Conservation (phyloP, 495 filamentous ascomycete species). For the Penicillium taxi region DNA sequence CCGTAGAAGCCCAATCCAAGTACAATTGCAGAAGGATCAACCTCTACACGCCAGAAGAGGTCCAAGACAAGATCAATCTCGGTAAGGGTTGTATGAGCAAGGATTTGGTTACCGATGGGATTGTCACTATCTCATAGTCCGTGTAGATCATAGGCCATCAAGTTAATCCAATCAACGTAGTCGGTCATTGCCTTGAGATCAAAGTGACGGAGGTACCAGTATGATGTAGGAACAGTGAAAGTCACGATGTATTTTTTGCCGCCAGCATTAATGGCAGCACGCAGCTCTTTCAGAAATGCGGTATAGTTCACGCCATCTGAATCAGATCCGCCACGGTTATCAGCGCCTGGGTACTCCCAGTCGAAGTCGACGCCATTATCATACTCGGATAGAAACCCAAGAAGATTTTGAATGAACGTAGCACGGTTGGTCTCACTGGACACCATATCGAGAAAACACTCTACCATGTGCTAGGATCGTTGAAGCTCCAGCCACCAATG, state of each 20-base stretch:
- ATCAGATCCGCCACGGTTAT: constrained; percentile 26
- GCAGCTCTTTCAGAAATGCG: constrained; percentile 35
- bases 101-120: constrained; percentile 1
- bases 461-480: constrained; percentile 18
- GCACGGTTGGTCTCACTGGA: constrained; percentile 20
- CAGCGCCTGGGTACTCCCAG: constrained; percentile 45
- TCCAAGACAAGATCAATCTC: constrained; percentile 22
- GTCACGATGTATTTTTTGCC: constrained; percentile 21
- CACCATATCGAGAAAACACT: constrained; percentile 26
- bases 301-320: constrained; percentile 38
- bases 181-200: constrained; percentile 28
- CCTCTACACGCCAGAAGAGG: constrained; percentile 25
- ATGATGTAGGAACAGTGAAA: constrained; percentile 1
- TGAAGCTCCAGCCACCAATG: constrained; percentile 38
- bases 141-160: constrained; percentile 47
- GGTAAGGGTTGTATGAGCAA: constrained; percentile 22
- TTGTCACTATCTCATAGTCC: constrained; percentile 11
- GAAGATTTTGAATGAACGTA: constrained; percentile 27
- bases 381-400: constrained; percentile 31
- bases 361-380: constrained; percentile 47
- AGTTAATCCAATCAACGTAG: constrained; percentile 43
- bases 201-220: constrained; percentile 40
- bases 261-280: constrained; percentile 23
- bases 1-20: constrained; percentile 34
- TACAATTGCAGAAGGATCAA: constrained; percentile 24